A percentile compares a stretch with the other conserved stretches of the same genome.
Conservation (phyloP, 768 basidiomycete genomes). For the Pulveroboletus ravenelii region DNA sequence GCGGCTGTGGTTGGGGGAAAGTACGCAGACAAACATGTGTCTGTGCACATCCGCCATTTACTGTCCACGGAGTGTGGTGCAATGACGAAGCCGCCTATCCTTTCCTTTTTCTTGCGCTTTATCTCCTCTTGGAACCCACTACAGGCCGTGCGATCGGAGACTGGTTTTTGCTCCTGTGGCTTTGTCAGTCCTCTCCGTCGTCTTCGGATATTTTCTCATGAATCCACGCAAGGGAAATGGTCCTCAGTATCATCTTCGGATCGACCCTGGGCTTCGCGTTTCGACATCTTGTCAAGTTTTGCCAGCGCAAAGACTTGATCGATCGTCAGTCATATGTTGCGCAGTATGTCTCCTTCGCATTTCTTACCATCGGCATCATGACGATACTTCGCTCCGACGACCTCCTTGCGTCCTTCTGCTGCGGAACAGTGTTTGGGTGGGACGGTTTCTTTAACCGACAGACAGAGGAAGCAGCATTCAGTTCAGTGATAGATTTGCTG, state of each 20-base stretch:
- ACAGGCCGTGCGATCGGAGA: constrained; percentile 67
- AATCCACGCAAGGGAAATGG: constrained; percentile 60
- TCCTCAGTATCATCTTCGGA: constrained; percentile 72
- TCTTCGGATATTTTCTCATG: constrained; percentile 1
- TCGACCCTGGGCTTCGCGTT: constrained; percentile 70
- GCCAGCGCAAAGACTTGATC: constrained; percentile 78
- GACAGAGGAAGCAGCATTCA: constrained; percentile 93
- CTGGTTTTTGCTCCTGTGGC: constrained; percentile 86
- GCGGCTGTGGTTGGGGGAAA: constrained; percentile 80
- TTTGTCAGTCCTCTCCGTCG: constrained; percentile 52
- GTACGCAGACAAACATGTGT: constrained; percentile 97
- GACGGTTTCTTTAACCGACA: constrained; percentile 91
- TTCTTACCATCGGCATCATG: constrained; percentile 80
- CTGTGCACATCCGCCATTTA: constrained; percentile 67
- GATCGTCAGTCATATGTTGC: constrained; percentile 95
- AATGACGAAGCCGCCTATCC: constrained; percentile 98
- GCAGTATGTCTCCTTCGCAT: constrained; percentile 80
- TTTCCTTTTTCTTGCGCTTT: constrained; percentile 86
- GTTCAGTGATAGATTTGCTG: constrained; percentile 90
- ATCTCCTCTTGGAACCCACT: constrained; percentile 67
- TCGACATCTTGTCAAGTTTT: constrained; percentile 90
- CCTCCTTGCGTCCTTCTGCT: constrained; percentile 89
- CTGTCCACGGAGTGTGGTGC: constrained; percentile 75
- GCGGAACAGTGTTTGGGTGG: constrained; percentile 96
- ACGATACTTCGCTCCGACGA: constrained; percentile 89